These are phyloP conservation scores for Colletotrichum orchidophilum DNA, from an alignment of 2,329 filamentous ascomycete species.

Conservation along the genomic window DNA sequence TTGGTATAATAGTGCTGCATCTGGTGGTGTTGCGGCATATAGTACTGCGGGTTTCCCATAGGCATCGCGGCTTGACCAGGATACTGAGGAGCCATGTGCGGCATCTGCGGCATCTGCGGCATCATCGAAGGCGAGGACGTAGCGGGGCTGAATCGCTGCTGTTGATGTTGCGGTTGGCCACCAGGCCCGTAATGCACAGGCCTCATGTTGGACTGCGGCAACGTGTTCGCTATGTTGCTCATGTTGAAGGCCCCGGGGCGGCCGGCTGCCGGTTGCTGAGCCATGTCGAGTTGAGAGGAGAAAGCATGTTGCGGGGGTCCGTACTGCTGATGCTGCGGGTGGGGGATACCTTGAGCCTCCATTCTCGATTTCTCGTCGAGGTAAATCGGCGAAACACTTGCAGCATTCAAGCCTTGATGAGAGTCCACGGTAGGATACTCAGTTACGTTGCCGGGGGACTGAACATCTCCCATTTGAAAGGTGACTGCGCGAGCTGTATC, in stretches of 20 bases:
- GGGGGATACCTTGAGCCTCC: constrained; percentile 33
- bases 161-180: constrained; percentile 45
- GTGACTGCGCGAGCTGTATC: constrained; percentile 1
- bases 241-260: constrained; percentile 56
- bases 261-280: constrained; percentile 38
- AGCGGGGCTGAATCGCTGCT: constrained; percentile 43
- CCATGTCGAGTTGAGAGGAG: constrained; percentile 54
- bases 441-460: constrained; percentile 35
- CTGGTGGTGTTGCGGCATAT: constrained; percentile 54
- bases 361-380: constrained; percentile 14
- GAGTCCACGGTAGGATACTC: constrained; percentile 34
- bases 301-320: constrained; percentile 50
- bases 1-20: constrained; percentile 55
- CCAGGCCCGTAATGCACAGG: constrained; percentile 48
- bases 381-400: constrained; percentile 17
- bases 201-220: constrained; percentile 54
- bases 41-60: constrained; percentile 55
- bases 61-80: constrained; percentile 48
- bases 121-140: constrained; percentile 49
- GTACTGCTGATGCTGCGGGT: constrained; percentile 40
- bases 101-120: constrained; percentile 47
- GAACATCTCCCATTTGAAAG: constrained; percentile 47
- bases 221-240: constrained; percentile 52
- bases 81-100: constrained; percentile 51
- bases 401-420: constrained; percentile 27